These are phyloP conservation scores for Erythrophleum fordii DNA, from an alignment of 306 rosid species.

Conservation along the genomic window DNA sequence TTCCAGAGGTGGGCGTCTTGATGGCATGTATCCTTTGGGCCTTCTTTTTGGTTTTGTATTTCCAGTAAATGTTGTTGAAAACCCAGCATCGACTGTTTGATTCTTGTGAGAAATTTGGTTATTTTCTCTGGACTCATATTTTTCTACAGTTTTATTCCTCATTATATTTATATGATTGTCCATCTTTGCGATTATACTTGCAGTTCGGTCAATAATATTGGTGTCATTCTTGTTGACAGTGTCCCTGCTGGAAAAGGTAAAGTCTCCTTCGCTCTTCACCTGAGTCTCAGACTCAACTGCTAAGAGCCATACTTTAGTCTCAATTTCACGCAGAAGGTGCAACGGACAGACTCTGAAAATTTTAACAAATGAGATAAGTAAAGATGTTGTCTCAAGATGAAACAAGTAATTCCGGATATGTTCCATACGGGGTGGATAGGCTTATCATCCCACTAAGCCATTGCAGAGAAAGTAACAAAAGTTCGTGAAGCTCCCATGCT, in stretches of 20 bases:
- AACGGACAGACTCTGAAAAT: slow-evolving; percentile 78
- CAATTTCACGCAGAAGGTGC: slow-evolving; percentile 95
- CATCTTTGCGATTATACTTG: slow-evolving; percentile 86
- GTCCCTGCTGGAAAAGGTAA: slow-evolving; percentile 61
- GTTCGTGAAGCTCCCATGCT: slow-evolving; percentile 92
- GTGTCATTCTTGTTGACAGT: slow-evolving; percentile 62
- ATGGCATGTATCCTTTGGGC: slow-evolving; percentile 70
- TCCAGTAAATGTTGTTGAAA: slow-evolving; percentile 65
- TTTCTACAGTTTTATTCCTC: slow-evolving; percentile 68
- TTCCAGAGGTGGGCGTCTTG: slow-evolving; percentile 68
- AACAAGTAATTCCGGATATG: slow-evolving; percentile 30
- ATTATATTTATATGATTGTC: slow-evolving; percentile 75
- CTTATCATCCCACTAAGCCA: slow-evolving; percentile 98
- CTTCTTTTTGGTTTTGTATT: slow-evolving; percentile 81
- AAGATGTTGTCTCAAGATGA: slow-evolving; percentile 38
- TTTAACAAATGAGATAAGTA: slow-evolving; percentile 43
- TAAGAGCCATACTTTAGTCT: slow-evolving; percentile 96
- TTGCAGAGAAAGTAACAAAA: slow-evolving; percentile 86
- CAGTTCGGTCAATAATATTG: slow-evolving; percentile 88
- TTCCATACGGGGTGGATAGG: slow-evolving; percentile 77
- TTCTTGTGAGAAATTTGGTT: slow-evolving; percentile 64
- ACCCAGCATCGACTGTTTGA: slow-evolving; percentile 60
- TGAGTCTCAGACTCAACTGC: slow-evolving; percentile 95
- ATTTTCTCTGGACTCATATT: slow-evolving; percentile 67
- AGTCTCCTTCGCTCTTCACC: slow-evolving; percentile 84